Evolutionary conservation across 1,284 basidiomycete genomes (phyloP).

Genomic region (Sanguinoderma infundibulare): DNA sequence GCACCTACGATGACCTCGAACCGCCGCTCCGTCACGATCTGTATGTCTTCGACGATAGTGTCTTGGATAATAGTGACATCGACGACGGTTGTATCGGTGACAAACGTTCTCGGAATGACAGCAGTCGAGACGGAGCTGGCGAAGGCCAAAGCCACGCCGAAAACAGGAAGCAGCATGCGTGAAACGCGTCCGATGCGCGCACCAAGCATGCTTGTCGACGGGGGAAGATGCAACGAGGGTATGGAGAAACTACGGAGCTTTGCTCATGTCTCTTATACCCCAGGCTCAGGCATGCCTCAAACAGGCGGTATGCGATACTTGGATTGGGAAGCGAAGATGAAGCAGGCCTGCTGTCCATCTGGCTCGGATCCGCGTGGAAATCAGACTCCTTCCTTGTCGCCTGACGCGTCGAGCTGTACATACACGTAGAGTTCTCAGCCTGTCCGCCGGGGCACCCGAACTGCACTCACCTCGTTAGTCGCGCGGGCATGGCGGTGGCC

Average conservation of each 20-base stretch:
- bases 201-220: constrained; percentile 8
- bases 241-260: constrained; percentile 1
- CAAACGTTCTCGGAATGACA: constrained; percentile 10
- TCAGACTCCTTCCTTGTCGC: constrained; percentile 12
- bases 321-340: constrained; percentile 13
- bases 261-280: constrained; percentile 17
- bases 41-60: constrained; percentile 26
- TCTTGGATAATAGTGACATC: neutral
- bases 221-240: constrained; percentile 4
- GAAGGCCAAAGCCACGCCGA: constrained; percentile 11
- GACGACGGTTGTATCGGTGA: neutral
- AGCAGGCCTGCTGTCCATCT: constrained; percentile 11
- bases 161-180: constrained; percentile 12
- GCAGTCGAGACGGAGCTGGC: constrained; percentile 7
- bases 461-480: constrained; percentile 7
- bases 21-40: constrained; percentile 32
- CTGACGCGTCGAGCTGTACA: neutral
- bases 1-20: constrained; percentile 34
- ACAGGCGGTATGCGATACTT: constrained; percentile 10
- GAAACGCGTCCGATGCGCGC: constrained; percentile 3
- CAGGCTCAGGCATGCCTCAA: constrained; percentile 1
- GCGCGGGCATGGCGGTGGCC: neutral
- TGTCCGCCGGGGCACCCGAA: constrained; percentile 5
- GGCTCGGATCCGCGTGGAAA: constrained; percentile 2
- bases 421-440: neutral